Base-by-base conservation (phyloP, 2,329 filamentous ascomycete genomes). In the Fusarium chaquense region DNA sequence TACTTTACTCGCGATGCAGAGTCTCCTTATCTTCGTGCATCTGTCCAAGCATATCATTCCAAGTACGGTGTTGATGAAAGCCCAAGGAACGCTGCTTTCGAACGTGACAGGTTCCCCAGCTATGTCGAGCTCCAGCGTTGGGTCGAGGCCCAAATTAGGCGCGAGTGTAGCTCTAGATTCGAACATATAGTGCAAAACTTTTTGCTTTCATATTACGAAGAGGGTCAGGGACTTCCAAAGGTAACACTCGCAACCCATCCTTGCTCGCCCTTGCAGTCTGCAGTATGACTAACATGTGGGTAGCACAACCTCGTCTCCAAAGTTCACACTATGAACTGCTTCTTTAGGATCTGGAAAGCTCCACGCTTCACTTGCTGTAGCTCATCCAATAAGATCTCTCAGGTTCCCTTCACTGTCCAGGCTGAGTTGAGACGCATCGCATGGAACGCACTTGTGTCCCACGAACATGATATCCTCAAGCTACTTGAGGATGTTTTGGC, bases 281-380 rank as follows among this genome's bases (percentile, higher is more conserved):
- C 35, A 38, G 32, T 44, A 24, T 35, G 62, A 58, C 67, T 77
- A 66, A 77, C 65, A 26, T 47, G 11, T 32, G 24, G n/a, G 44
- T 70, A 84, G 82, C 77, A 81, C 65, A 75, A 78, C 30, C 77
- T 85, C 30, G 79, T 84, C 18, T 76, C 73, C 46, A 81, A 81
- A 63, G 81, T 85, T 38, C 81, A 83, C 63, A 78, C 78, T 52
- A 80, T 86, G 77, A 82, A 82, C 66, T 84, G 82, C 75, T 82
- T 85, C 78, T 85, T 84, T 73, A 81, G 78, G 63, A 83, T 86
- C 65, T 85, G 81, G 83, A 81, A 80, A 59, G 80, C 81, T 20
- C 75, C 77, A 9, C 77, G 76, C 2, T 84, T 85, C 63, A 79
- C 77, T 69, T 84, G 79, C 69, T 76, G 77, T 24, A 79, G 79